These are phyloP conservation scores for Russula brevipes DNA, from an alignment of 768 basidiomycete species.

Conservation along the genomic window DNA sequence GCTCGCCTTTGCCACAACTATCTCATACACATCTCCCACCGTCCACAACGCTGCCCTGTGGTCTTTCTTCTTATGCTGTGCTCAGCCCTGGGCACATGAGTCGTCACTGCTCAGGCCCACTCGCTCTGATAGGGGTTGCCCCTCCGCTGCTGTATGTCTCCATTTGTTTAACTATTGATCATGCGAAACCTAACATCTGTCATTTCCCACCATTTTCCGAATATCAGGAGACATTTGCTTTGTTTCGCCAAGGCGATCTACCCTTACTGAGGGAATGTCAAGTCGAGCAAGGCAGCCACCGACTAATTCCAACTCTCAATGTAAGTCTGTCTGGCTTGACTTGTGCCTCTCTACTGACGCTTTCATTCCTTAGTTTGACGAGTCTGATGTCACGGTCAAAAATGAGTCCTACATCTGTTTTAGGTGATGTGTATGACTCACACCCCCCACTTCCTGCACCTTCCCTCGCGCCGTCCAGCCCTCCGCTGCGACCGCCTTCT, in stretches of 20 bases:
- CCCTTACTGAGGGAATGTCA: conserved; percentile 85
- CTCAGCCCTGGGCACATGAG: no score
- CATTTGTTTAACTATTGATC: not conserved
- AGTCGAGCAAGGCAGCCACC: conserved; percentile 69
- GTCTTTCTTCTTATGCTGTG: no score
- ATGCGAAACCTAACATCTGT: conserved; percentile 6
- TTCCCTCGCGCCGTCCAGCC: conserved; percentile 81
- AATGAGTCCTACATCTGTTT: conserved; percentile 98
- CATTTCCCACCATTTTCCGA: conserved; percentile 65
- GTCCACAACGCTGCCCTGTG: no score
- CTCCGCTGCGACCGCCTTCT: conserved; percentile 74
- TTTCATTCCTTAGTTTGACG: conserved; percentile 58
- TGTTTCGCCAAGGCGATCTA: conserved; percentile 72
- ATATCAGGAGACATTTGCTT: conserved; percentile 64
- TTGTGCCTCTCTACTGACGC: not conserved
- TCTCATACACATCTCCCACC: no score
- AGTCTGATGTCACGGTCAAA: conserved; percentile 77
- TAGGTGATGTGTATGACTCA: conserved; percentile 92
- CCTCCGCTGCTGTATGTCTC: no score
- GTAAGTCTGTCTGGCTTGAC: conserved; percentile 43
- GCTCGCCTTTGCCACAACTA: no score
- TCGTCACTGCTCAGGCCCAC: no score
- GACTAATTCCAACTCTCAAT: conserved; percentile 84
- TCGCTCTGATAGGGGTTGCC: no score
- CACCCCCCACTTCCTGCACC: conserved; percentile 82